phyloP scores from a whole-genome alignment of 225 moss, liverwort and hornwort genomes.

The Asterella californica region DNA sequence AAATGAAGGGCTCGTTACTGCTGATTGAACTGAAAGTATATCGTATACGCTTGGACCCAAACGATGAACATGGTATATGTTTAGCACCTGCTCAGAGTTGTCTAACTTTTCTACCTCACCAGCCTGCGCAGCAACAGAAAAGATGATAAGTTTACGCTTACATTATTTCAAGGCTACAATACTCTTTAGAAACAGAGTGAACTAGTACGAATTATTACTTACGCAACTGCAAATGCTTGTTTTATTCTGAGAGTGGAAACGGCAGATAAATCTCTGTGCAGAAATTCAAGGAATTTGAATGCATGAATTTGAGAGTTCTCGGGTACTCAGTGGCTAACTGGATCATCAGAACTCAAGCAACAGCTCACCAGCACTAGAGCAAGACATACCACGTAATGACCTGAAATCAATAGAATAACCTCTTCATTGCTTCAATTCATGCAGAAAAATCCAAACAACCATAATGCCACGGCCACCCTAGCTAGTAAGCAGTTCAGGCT shows the following conservation, averaged over 20 bases:
- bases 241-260: too few species aligned
- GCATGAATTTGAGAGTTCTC: neutral
- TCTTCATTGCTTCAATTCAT: too few species aligned
- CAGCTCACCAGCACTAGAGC: neutral
- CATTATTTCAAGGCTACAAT: neutral
- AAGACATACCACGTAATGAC: too few species aligned
- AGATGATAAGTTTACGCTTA: neutral
- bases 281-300: neutral
- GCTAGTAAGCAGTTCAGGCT: neutral
- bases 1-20: neutral
- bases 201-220: neutral
- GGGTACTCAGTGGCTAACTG: too few species aligned
- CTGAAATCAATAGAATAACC: neutral
- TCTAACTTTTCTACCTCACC: conserved; percentile 28
- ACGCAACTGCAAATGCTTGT: neutral
- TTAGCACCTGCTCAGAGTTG: conserved; percentile 36
- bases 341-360: neutral
- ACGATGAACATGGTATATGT: too few species aligned
- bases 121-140: conserved; percentile 9
- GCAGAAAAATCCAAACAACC: neutral
- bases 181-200: neutral
- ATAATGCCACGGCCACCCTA: neutral
- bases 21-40: neutral
- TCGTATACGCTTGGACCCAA: neutral
- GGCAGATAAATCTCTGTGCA: too few species aligned